Percentiles rank a stretch among this genome's conserved stretches.
These are phyloP conservation scores for Ceratobasidium sp. DNA, from an alignment of 1,284 basidiomycete genomes.

Conservation along the genomic window DNA sequence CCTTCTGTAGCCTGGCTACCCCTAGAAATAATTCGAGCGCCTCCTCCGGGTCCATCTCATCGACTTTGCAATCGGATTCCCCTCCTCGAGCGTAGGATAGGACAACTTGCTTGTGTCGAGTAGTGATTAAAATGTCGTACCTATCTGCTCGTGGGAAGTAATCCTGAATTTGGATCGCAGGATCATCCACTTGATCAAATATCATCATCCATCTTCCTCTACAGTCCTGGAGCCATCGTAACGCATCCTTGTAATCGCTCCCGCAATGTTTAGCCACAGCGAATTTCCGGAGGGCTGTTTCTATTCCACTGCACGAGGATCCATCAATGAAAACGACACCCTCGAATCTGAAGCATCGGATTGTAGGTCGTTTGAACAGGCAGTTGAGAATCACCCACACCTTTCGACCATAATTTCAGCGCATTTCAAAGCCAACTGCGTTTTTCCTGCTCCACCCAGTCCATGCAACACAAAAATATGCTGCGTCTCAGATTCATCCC, in stretches of 20 bases:
- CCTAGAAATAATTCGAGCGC: neutral
- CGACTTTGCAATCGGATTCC: slow-evolving; percentile 15
- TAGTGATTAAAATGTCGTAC: slow-evolving; percentile 21
- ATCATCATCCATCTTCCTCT: slow-evolving; percentile 18
- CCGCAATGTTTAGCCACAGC: neutral
- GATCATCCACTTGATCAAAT: slow-evolving; percentile 35
- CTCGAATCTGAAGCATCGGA: neutral
- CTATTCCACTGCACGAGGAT: neutral
- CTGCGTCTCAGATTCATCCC: neutral
- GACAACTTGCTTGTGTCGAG: slow-evolving; percentile 7
- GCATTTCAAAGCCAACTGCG: slow-evolving; percentile 4
- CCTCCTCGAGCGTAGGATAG: neutral
- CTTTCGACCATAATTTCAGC: neutral
- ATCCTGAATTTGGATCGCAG: neutral
- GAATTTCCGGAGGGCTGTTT: neutral
- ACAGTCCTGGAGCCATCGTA: slow-evolving; percentile 11
- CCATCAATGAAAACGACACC: slow-evolving; percentile 30
- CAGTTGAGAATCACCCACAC: no score
- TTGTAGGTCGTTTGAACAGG: neutral
- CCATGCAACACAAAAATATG: slow-evolving; percentile 28
- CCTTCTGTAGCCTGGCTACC: neutral
- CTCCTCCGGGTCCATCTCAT: slow-evolving; percentile 16
- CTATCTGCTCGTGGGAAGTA: slow-evolving; percentile 5
- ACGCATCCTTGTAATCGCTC: neutral
- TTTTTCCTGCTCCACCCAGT: slow-evolving; percentile 37